Evolutionary conservation across 495 filamentous ascomycete genomes (phyloP).

Genomic region (Saxispiralis lemnorum): DNA sequence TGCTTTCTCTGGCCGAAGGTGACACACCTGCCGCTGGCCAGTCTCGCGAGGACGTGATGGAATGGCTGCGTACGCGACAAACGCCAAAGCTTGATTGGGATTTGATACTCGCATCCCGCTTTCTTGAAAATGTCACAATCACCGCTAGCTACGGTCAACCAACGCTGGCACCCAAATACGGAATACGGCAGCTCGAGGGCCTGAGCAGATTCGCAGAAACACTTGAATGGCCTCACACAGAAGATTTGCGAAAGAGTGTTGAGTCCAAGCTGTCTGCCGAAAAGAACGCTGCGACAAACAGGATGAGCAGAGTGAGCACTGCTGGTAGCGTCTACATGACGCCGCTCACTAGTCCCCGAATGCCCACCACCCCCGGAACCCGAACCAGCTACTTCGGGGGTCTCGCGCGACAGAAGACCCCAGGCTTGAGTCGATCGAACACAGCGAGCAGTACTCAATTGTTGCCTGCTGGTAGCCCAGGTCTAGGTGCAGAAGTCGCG

Average conservation of each 20-base stretch:
- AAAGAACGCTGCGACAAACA: too few species aligned
- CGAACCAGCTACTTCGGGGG: constrained; percentile 20
- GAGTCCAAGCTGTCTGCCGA: constrained; percentile 31
- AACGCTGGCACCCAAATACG: constrained; percentile 10
- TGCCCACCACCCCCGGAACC: constrained; percentile 4
- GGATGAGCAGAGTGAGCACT: constrained; percentile 2
- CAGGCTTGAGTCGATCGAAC: neutral
- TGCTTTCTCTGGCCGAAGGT: neutral
- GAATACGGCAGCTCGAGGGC: constrained; percentile 32
- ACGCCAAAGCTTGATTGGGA: constrained; percentile 64
- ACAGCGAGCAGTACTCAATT: constrained; percentile 11
- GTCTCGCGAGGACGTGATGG: too few species aligned
- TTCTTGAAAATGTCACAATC: constrained; percentile 50
- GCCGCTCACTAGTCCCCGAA: constrained; percentile 17
- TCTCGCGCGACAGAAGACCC: neutral
- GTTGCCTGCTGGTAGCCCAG: neutral
- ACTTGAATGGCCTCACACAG: constrained; percentile 33
- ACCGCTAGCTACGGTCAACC: neutral
- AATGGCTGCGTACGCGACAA: constrained; percentile 23
- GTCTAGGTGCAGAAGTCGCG: constrained; percentile 15
- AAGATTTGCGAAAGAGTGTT: constrained; percentile 28
- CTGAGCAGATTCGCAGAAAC: constrained; percentile 33
- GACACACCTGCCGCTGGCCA: too few species aligned
- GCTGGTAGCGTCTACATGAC: constrained; percentile 22
- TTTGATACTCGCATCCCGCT: constrained; percentile 52